Base-by-base conservation (phyloP, 495 filamentous ascomycete species). In the Choiromyces venosus region DNA sequence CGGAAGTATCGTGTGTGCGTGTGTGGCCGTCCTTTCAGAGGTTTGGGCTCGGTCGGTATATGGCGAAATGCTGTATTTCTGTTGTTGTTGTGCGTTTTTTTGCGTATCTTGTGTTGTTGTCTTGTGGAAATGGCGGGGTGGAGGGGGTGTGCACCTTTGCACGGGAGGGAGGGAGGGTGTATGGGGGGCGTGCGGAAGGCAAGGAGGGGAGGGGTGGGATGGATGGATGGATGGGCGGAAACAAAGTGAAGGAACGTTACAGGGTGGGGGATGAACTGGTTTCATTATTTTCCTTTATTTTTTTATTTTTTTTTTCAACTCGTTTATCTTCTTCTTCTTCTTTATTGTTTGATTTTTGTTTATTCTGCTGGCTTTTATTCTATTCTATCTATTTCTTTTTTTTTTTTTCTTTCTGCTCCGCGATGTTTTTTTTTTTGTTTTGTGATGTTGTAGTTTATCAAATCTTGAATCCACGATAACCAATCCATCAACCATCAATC, bases 41-140 rank as follows among this genome's bases (percentile, higher is more conserved):
- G 3, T 14, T 61, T 33, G 52, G 52, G 52, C n/a, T 33, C 52
- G 52, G 25, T 61, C 52, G 52, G 52, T 61, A 61, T 61, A 61
- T 33, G 52, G 52, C 52, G 52, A 61, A 61, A 61, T 61, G 52
- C 52, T 61, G 25, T 61, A 61, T 61, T 61, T 61, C 25, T 61
- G n/a, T n/a, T n/a, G n/a, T n/a, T n/a, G n/a, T n/a, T n/a, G n/a
- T n/a, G 7, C 25, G 25, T 61, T 61, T n/a, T n/a, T n/a, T n/a
- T 61, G 14, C 52, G 2, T 33, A 16, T 61, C 25, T 61, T 29
- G 52, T 61, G 25, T 29, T 16, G 52, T 18, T 33, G 52, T 61
- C 52, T 33, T 61, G 25, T 7, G 52, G 52, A 12, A 18, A 61
- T 61, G 52, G 52, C 12, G 52, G 52, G 25, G 25, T 61, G 52